A percentile compares a stretch with the other conserved stretches of the same genome.
Conservation (phyloP, 192 early-diverging fungal genomes). For the Backusella tuberculispora region DNA sequence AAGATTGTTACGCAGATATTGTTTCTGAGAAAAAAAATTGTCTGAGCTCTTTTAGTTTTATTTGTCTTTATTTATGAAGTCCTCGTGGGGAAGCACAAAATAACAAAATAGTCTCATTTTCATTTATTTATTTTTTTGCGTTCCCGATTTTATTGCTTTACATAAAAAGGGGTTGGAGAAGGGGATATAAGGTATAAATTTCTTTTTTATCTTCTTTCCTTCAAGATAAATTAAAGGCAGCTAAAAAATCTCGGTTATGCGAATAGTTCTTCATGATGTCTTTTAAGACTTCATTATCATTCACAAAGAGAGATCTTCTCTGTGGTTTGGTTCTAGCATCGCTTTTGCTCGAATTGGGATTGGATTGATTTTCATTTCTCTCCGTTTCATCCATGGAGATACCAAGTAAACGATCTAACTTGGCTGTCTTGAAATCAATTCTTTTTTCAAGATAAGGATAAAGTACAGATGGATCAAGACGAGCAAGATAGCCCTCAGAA, state of each 20-base stretch:
- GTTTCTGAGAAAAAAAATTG: background rate
- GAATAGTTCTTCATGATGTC: conserved; percentile 43
- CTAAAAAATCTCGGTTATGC: conserved; percentile 41
- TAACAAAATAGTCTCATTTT: background rate
- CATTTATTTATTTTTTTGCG: background rate
- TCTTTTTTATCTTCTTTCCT: background rate
- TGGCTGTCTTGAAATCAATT: conserved; percentile 78
- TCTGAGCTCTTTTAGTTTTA: background rate
- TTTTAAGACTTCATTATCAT: conserved; percentile 43
- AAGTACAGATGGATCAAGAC: conserved; percentile 78
- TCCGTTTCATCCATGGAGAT: conserved; percentile 29
- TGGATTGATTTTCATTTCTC: conserved; percentile 15
- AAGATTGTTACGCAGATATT: background rate
- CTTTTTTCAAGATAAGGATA: conserved; percentile 88
- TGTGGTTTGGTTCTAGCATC: conserved; percentile 17
- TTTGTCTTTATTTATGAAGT: background rate
- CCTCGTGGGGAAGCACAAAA: background rate
- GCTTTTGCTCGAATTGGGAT: background rate
- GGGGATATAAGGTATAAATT: background rate
- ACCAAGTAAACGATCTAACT: conserved; percentile 59
- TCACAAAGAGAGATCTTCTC: conserved; percentile 42
- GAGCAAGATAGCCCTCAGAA: conserved; percentile 81
- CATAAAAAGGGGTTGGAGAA: background rate
- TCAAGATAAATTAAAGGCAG: conserved; percentile 37
- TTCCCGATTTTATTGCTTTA: conserved; percentile 7